Conservation (phyloP, 2,329 filamentous ascomycete species). For the Hypoxylon sp. region DNA sequence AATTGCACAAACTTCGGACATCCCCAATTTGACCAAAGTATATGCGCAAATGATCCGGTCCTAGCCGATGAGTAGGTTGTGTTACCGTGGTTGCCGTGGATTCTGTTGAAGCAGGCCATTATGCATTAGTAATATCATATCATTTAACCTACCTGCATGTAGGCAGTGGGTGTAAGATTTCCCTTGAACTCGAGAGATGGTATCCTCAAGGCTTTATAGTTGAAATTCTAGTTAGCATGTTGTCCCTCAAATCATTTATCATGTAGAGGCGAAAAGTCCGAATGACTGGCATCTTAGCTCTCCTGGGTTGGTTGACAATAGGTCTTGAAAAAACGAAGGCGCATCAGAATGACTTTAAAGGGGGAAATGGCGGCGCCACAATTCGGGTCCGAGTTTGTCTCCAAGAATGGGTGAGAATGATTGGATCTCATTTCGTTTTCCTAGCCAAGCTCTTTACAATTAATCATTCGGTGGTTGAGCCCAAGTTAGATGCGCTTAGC, state of each 20-base stretch:
- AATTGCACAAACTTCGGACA: background rate
- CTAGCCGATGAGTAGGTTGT: background rate
- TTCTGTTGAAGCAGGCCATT: background rate
- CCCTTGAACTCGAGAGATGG: background rate
- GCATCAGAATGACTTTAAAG: slow-evolving; percentile 5
- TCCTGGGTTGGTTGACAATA: background rate
- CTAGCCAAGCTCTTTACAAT: slow-evolving; percentile 1
- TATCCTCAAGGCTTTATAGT: background rate
- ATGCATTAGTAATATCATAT: background rate
- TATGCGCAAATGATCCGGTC: background rate
- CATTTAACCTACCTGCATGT: too few relatives aligned
- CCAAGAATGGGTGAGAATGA: background rate
- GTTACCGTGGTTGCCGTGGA: background rate
- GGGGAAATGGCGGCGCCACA: slow-evolving; percentile 2
- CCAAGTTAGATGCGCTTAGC: background rate
- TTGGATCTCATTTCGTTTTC: background rate
- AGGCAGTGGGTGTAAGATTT: background rate
- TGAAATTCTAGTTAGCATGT: background rate
- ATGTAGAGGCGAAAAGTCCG: too few relatives aligned
- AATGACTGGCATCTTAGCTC: background rate
- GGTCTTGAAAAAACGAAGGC: background rate
- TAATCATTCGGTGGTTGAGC: background rate
- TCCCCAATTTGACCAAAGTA: background rate
- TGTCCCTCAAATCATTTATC: too few relatives aligned
- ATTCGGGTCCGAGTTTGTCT: background rate